Conservation (phyloP, 1,139 yeast genomes). For the Saccharomyces uvarum region DNA sequence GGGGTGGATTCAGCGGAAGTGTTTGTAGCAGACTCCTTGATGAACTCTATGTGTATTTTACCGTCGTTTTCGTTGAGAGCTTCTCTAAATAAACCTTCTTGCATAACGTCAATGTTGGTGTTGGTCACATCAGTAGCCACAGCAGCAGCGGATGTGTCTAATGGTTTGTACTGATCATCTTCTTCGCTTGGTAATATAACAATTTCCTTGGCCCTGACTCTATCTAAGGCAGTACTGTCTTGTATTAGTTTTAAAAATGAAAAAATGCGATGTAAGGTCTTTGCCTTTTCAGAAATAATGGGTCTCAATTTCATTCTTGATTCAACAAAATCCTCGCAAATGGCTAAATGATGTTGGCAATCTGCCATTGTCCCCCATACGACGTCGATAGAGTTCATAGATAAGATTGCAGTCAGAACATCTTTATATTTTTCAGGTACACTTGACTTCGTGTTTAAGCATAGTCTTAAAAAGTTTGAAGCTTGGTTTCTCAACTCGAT, state of each 20-base stretch:
- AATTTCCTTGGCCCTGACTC: slow-evolving; percentile 27
- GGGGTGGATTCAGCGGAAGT: slow-evolving; percentile 1
- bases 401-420: slow-evolving; percentile 71
- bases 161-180: not conserved
- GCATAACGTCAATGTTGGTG: not conserved
- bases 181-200: slow-evolving; percentile 5
- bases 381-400: slow-evolving; percentile 82
- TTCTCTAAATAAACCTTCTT: slow-evolving; percentile 15
- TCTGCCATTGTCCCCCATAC: slow-evolving; percentile 92
- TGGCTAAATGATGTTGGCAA: slow-evolving; percentile 63
- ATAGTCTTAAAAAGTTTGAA: slow-evolving; percentile 53
- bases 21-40: slow-evolving; percentile 5
- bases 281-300: slow-evolving; percentile 66
- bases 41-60: slow-evolving; percentile 21
- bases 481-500: slow-evolving; percentile 71
- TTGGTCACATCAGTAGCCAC: not conserved
- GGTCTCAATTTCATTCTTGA: slow-evolving; percentile 62
- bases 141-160: not conserved
- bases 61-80: slow-evolving; percentile 20
- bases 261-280: slow-evolving; percentile 68
- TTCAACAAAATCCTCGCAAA: slow-evolving; percentile 69
- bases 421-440: slow-evolving; percentile 70
- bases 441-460: slow-evolving; percentile 38
- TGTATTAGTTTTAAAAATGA: slow-evolving; percentile 69
- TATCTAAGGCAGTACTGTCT: slow-evolving; percentile 57